Base-by-base conservation (phyloP, 805 yeast genomes). In the Scheffersomyces coipomensis region DNA sequence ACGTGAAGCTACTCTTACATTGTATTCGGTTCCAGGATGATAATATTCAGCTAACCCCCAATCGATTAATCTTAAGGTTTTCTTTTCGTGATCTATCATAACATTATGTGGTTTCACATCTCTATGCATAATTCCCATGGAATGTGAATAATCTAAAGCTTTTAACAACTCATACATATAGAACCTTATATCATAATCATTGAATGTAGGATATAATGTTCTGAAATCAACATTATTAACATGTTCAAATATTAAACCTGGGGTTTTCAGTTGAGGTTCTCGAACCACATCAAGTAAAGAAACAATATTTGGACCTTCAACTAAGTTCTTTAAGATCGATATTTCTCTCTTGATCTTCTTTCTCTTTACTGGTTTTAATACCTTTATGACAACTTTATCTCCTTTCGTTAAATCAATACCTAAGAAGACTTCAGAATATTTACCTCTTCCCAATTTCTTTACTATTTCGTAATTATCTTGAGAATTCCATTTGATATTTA, bases 21-120 rank as follows among this genome's bases (percentile, higher is more conserved):
- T 90, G 56, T 87, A 90, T 53, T 88, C 96, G 53, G 80, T 85
- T 11, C 88, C 88, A 19, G 88, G 82, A 58, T 90, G 97, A 56
- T 89, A 89, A 56, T 88, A 89, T 61, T 90, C 97, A 4, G 97
- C 97, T 35, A 90, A 67, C 7, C 97, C 97, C 97, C 97, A 90
- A 64, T 90, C 97, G 40, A 90, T 89, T 47, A 89, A 75, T 48
- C 96, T 76, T 50, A 90, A 66, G 53, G 75, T 78, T 60, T 68
- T 80, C 46, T 73, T 75, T 42, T 73, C 69, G 43, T 86, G 96
- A 61, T 90, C 97, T 51, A 90, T 90, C 96, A 90, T 90, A 47
- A 90, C 86, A 62, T 90, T 90, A 55, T 90, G 96, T 9, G 97
- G 97, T 63, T 90, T 90, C n/a, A n/a, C n/a, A n/a, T n/a, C n/a